Conservation (phyloP, 1,284 basidiomycete genomes). For the Chiua sp. region DNA sequence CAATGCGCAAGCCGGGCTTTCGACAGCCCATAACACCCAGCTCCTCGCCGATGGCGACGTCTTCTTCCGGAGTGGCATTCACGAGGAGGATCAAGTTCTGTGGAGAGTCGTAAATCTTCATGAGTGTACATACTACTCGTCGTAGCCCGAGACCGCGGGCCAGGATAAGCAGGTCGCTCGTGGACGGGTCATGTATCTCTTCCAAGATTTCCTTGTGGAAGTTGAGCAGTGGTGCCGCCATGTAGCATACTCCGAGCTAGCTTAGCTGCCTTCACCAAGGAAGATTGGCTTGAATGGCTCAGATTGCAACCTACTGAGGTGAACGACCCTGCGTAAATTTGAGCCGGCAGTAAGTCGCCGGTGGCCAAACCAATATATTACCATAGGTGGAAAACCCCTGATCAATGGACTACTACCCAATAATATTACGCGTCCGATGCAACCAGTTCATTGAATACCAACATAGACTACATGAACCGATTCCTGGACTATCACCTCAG, state of each 20-base stretch:
- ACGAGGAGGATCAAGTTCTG: constrained; percentile 87
- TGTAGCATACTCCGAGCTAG: constrained; percentile 6
- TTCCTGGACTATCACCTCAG: too few relatives aligned
- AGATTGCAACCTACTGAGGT: background rate
- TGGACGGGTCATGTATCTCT: constrained; percentile 76
- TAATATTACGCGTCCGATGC: too few relatives aligned
- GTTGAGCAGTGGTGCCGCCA: constrained; percentile 50
- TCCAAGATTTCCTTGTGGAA: constrained; percentile 72
- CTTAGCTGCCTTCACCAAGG: background rate
- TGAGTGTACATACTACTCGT: constrained; percentile 80
- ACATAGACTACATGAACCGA: too few relatives aligned
- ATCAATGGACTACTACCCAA: too few relatives aligned
- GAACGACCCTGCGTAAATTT: too few relatives aligned
- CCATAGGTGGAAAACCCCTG: constrained; percentile 7
- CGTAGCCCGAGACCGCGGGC: constrained; percentile 89
- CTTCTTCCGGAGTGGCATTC: constrained; percentile 89
- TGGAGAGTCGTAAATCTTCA: constrained; percentile 93
- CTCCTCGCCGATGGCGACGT: constrained; percentile 91
- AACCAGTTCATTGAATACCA: too few relatives aligned
- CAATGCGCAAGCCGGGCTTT: constrained; percentile 83
- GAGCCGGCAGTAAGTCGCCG: too few relatives aligned
- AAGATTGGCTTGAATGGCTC: constrained; percentile 1
- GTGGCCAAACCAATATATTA: background rate
- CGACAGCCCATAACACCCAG: constrained; percentile 91
- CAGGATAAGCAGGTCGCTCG: constrained; percentile 83